Percentiles rank a stretch among this genome's conserved stretches.
phyloP scores from a whole-genome alignment of 1,284 basidiomycete genomes.

The Pseudozyma pruni region DNA sequence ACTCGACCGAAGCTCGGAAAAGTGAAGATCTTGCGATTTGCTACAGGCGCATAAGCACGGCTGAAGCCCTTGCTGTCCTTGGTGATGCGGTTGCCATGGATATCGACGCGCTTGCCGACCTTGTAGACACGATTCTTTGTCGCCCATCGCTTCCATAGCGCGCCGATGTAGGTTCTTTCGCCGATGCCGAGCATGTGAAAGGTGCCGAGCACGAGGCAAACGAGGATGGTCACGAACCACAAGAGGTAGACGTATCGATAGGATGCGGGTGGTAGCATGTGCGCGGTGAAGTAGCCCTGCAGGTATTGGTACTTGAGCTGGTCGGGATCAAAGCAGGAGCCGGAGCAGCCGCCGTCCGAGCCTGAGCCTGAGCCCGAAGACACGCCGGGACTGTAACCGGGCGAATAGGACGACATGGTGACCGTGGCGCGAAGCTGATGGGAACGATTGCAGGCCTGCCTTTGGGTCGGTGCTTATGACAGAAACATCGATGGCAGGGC shows the following conservation, averaged over 20 bases:
- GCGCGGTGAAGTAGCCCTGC: conserved; percentile 67
- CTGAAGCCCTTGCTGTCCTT: conserved; percentile 34
- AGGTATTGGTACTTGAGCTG: conserved; percentile 57
- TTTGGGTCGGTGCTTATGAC: neutral
- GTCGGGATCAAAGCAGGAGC: conserved; percentile 46
- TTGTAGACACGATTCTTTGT: conserved; percentile 57
- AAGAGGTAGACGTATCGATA: conserved; percentile 69
- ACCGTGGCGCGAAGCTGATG: neutral
- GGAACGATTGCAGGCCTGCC: neutral
- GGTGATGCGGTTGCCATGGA: conserved; percentile 27
- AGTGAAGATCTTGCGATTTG: conserved; percentile 44
- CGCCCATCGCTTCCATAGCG: conserved; percentile 60
- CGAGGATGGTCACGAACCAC: conserved; percentile 66
- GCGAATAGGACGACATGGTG: conserved; percentile 38
- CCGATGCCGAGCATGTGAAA: conserved; percentile 62
- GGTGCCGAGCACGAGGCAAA: conserved; percentile 62
- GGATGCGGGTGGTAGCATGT: conserved; percentile 68
- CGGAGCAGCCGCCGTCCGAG: conserved; percentile 37
- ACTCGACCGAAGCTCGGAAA: conserved; percentile 57
- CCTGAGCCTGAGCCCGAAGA: conserved; percentile 6
- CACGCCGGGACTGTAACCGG: conserved; percentile 8
- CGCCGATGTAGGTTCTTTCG: conserved; percentile 59
- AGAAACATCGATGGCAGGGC: neutral
- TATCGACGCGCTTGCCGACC: conserved; percentile 43
- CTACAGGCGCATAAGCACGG: conserved; percentile 24